Conservation (phyloP, 2,329 filamentous ascomycete species). For the Tolypocladium nubicola region DNA sequence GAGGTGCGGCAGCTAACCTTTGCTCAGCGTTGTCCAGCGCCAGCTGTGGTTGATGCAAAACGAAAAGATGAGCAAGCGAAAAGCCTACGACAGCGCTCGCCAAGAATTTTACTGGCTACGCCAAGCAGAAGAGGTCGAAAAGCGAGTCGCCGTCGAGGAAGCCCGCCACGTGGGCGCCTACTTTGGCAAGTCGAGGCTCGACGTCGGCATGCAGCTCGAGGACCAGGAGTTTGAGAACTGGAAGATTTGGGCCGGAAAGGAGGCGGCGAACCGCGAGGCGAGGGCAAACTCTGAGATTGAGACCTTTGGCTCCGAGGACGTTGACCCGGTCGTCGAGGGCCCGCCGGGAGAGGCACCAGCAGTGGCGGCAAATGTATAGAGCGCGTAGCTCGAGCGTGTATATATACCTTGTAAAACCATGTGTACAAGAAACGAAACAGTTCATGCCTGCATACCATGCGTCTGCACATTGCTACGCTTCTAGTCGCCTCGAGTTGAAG, state of each 20-base stretch:
- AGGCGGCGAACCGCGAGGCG: slow-evolving; percentile 31
- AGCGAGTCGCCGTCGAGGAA: slow-evolving; percentile 78
- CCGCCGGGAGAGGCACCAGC: slow-evolving; percentile 7
- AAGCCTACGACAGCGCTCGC: slow-evolving; percentile 79
- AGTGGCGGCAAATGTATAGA: not conserved
- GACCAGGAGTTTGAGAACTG: slow-evolving; percentile 70
- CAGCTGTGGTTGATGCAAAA: slow-evolving; percentile 77
- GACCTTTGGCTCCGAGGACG: slow-evolving; percentile 26
- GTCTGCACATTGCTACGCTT: not conserved
- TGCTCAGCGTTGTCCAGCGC: slow-evolving; percentile 73
- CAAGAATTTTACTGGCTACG: slow-evolving; percentile 84
- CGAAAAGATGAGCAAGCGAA: slow-evolving; percentile 44
- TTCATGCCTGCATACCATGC: not conserved
- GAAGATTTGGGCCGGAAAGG: slow-evolving; percentile 63
- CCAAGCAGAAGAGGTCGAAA: slow-evolving; percentile 71
- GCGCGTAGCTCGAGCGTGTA: not conserved
- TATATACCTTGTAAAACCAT: slow-evolving; percentile 11
- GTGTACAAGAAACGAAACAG: slow-evolving; percentile 7
- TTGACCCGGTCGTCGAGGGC: slow-evolving; percentile 13
- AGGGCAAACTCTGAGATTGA: slow-evolving; percentile 30
- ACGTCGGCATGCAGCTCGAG: slow-evolving; percentile 76
- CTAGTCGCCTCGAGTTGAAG: slow-evolving; percentile 22
- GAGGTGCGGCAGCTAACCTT: slow-evolving; percentile 7
- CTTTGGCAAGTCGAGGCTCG: slow-evolving; percentile 68
- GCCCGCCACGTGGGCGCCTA: slow-evolving; percentile 76